Evolutionary conservation across 192 early-diverging fungal species (phyloP), one percentile per base, ranked within the genome.

Genomic region (Linnemannia elongata): DNA sequence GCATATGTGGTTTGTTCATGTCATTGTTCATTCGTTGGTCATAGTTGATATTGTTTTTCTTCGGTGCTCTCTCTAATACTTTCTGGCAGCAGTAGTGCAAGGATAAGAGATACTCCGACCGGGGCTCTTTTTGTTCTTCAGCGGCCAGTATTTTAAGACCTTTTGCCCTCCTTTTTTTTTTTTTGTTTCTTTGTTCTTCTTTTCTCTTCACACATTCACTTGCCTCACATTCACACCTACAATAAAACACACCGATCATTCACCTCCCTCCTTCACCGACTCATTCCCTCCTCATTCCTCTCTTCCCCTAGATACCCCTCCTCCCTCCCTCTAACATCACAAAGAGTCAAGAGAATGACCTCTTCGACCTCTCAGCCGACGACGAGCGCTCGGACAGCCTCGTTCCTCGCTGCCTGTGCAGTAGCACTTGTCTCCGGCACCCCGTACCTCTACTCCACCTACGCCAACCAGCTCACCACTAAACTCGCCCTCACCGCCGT

Each of bases 371-470:
- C 12, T 45, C 39, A 42, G 24, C 60, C 66, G 38, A 74, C 84
- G 41, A 54, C 54, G 9, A 35, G 49, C 30, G 71, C 79, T 47
- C 41, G 80, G 27, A 77, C 85, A 15, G 60, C 80, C 7, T 87
- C 85, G 20, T 87, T 87, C 36, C 27, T 87, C 12, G 85, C 85
- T 18, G 79, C 85, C 39, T 81, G 79, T 71, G 79, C 85, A 1
- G 76, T 87, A 3, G 85, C 85, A 18, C 57, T 87, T 4, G 85
- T 87, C 52, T 87, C 85, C 20, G 85, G 85, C 24, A 87, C 85
- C 8, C 85, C 85, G 20, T 87, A 87, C 41, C 79, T 87, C 44
- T 87, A 87, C 66, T 81, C 85, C 30, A 87, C 85, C 49, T 87
- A 87, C 30, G 79, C 79, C 38, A 87, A 87, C 57, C 85, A 87